phyloP scores from a whole-genome alignment of 2,329 filamentous ascomycete species.

The Alternaria brassicicola region DNA sequence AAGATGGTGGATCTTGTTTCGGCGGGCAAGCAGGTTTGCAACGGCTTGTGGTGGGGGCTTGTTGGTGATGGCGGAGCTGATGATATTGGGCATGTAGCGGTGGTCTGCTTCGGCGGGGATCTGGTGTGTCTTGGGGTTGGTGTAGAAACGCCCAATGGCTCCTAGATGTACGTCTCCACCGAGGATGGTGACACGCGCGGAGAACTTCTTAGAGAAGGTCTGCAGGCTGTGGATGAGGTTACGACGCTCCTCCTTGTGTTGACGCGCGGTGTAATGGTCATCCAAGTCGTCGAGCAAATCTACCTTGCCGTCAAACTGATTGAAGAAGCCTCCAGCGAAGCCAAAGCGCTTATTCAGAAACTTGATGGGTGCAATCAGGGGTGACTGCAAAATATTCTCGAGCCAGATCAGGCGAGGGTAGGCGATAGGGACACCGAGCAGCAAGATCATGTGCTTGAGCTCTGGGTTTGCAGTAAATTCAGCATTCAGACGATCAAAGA shows the following conservation, averaged over 20 bases:
- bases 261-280: constrained; percentile 83
- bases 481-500: constrained; percentile 61
- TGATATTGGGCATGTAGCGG: constrained; percentile 68
- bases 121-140: constrained; percentile 58
- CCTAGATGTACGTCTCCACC: constrained; percentile 69
- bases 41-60: constrained; percentile 69
- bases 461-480: constrained; percentile 61
- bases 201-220: constrained; percentile 60
- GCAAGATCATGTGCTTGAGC: constrained; percentile 67
- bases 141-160: constrained; percentile 69
- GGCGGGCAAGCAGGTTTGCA: constrained; percentile 66
- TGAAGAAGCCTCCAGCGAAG: constrained; percentile 83
- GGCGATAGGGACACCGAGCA: constrained; percentile 74
- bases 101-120: constrained; percentile 64
- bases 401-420: constrained; percentile 86
- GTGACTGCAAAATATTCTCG: constrained; percentile 87
- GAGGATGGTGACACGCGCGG: constrained; percentile 65
- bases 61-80: constrained; percentile 71
- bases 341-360: constrained; percentile 91
- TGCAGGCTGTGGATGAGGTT: constrained; percentile 72
- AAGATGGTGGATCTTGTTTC: constrained; percentile 71
- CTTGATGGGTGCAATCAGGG: constrained; percentile 85
- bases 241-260: constrained; percentile 88
- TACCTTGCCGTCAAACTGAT: constrained; percentile 83
- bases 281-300: constrained; percentile 70